Conservation (phyloP, 202 grass and related monocot genomes). For the Musa balbisiana region DNA sequence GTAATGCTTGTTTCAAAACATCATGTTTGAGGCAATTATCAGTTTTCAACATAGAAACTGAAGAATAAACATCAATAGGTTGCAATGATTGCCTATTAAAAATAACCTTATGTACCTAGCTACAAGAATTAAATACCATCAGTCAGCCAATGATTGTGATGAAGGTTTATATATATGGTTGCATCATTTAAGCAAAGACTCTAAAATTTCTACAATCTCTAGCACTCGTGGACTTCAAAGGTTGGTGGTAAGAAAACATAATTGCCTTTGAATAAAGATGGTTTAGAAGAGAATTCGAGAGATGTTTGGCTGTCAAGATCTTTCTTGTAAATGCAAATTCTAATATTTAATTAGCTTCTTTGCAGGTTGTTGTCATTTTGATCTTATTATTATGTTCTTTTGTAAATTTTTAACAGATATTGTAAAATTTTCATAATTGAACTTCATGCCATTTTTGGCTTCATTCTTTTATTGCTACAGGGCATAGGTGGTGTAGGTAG, state of each 20-base stretch:
- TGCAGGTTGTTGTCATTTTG: not conserved
- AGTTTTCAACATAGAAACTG: too few relatives aligned
- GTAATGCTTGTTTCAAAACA: too few relatives aligned
- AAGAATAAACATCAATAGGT: too few relatives aligned
- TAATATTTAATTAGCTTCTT: not conserved
- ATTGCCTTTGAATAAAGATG: not conserved
- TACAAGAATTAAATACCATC: too few relatives aligned
- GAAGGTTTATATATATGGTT: not conserved
- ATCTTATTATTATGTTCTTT: not conserved
- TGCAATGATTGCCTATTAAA: too few relatives aligned
- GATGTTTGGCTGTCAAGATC: not conserved
- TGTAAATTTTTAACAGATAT: not conserved
- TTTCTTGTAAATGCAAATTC: not conserved
- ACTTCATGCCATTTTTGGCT: not conserved
- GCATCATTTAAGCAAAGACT: not conserved
- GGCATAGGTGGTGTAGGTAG: constrained; percentile 95
- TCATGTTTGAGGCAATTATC: too few relatives aligned
- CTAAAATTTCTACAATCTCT: not conserved
- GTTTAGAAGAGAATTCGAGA: too few relatives aligned
- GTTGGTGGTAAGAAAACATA: not conserved
- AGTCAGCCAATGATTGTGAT: too few relatives aligned
- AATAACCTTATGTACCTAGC: too few relatives aligned
- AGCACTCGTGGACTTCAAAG: not conserved
- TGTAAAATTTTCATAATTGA: not conserved
- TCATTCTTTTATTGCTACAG: constrained; percentile 31